Conservation (phyloP, 2,329 filamentous ascomycete genomes). For the Bipolaris bicolor region DNA sequence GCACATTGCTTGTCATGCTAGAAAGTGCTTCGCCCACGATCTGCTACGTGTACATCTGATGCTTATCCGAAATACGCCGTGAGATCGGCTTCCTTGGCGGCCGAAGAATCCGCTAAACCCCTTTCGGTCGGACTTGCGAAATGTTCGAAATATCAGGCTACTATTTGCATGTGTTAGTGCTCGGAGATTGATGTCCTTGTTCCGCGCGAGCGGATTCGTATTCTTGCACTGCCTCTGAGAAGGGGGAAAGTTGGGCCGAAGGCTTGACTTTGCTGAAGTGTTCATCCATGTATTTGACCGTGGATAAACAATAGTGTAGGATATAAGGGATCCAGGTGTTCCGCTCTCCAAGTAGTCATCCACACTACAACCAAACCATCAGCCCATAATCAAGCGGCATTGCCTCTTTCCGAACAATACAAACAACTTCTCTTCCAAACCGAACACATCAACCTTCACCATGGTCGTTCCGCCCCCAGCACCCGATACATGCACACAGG, state of each 20-base stretch:
- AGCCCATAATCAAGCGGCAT: background rate
- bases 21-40: background rate
- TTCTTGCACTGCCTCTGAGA: slow-evolving; percentile 8
- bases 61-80: background rate
- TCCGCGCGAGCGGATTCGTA: slow-evolving; percentile 2
- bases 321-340: slow-evolving; percentile 24
- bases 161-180: background rate
- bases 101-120: slow-evolving; percentile 7
- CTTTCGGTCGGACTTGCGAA: slow-evolving; percentile 4
- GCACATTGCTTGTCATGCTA: background rate
- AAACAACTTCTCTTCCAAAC: background rate
- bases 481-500: slow-evolving; percentile 22
- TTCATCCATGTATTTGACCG: slow-evolving; percentile 9
- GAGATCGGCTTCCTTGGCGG: slow-evolving; percentile 6
- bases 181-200: background rate
- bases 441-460: background rate
- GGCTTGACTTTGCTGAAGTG: background rate
- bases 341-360: background rate
- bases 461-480: slow-evolving; percentile 33
- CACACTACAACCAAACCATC: background rate
- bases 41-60: background rate
- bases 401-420: background rate
- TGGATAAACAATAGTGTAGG: background rate
- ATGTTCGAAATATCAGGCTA: background rate
- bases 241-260: background rate